Conservation (phyloP, 2,329 filamentous ascomycete genomes). For the Cladosporium sphaerospermum region DNA sequence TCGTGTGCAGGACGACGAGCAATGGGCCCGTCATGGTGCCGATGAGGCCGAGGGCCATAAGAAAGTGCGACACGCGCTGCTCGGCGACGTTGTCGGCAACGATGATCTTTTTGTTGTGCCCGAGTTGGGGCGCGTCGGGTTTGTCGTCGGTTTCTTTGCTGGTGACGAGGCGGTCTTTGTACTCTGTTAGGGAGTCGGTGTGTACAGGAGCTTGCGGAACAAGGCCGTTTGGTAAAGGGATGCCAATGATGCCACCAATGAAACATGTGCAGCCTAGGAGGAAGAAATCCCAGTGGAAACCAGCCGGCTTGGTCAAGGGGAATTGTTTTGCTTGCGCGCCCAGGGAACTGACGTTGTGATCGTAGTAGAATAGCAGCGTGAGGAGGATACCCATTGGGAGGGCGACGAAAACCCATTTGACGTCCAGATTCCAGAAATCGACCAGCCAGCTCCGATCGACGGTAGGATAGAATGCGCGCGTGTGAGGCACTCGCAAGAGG, state of each 20-base stretch:
- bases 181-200: slow-evolving; percentile 45
- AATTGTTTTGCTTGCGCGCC: slow-evolving; percentile 52
- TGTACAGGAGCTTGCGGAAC: slow-evolving; percentile 57
- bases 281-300: slow-evolving; percentile 58
- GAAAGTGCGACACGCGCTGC: slow-evolving; percentile 51
- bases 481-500: slow-evolving; percentile 38
- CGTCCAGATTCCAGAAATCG: slow-evolving; percentile 47
- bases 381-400: slow-evolving; percentile 49
- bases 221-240: slow-evolving; percentile 53
- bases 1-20: slow-evolving; percentile 47
- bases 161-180: slow-evolving; percentile 36
- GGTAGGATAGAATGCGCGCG: slow-evolving; percentile 44
- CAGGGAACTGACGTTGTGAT: slow-evolving; percentile 51
- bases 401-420: slow-evolving; percentile 49
- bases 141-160: slow-evolving; percentile 38
- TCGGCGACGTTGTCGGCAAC: slow-evolving; percentile 47
- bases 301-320: slow-evolving; percentile 51
- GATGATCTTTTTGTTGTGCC: slow-evolving; percentile 40
- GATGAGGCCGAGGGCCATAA: slow-evolving; percentile 49
- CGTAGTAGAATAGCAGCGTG: slow-evolving; percentile 52
- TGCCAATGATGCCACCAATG: slow-evolving; percentile 49
- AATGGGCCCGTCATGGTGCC: slow-evolving; percentile 53
- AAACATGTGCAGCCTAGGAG: slow-evolving; percentile 52
- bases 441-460: slow-evolving; percentile 43
- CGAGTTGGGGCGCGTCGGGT: slow-evolving; percentile 28